Evolutionary conservation across 345 rosid genomes (phyloP), one percentile per base, ranked within the genome.

Genomic region (Salix purpurea): DNA sequence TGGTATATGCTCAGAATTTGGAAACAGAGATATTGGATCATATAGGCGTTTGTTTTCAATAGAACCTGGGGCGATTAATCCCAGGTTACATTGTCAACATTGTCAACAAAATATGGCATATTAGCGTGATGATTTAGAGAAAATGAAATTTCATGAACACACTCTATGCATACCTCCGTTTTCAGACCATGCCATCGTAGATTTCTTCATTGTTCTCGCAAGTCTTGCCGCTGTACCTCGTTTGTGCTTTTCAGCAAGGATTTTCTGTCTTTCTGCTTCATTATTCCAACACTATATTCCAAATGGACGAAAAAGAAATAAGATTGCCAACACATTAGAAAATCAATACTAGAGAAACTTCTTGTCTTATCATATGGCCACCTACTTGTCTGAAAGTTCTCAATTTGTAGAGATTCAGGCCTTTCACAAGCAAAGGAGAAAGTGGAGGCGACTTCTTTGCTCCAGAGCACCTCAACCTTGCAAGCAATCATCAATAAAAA

Each of bases 381-480:
- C 78, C 65, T 62, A 84, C 96, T 89, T 85, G 89, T 79, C 93
- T 87, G 62, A 80, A 83, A 32, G 89, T 87, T 83, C 73, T 87
- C 84, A 84, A 73, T 83, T 79, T 85, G 74, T 89, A 88, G 39
- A 91, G 92, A 80, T 89, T 87, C 26, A 88, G 87, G 72, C 92
- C 93, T 80, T 89, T 89, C 69, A 89, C 89, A 69, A 88, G 87
- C 81, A 89, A 79, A 44, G 93, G 93, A 81, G 78, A 84, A 73
- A 89, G 80, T 39, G 93, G 84, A 71, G 87, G 87, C 82, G 89
- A 46, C 71, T 71, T 91, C 93, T 66, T 82, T 83, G 72, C 89
- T 87, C 93, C 93, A 91, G 34, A 89, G 80, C 68, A 91, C 88
- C 83, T 90, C 91, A 78, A 90, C 82, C 92, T 91, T 65, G 73